Conservation (phyloP, 305 asterid genomes). For the Ilex paraguariensis region DNA sequence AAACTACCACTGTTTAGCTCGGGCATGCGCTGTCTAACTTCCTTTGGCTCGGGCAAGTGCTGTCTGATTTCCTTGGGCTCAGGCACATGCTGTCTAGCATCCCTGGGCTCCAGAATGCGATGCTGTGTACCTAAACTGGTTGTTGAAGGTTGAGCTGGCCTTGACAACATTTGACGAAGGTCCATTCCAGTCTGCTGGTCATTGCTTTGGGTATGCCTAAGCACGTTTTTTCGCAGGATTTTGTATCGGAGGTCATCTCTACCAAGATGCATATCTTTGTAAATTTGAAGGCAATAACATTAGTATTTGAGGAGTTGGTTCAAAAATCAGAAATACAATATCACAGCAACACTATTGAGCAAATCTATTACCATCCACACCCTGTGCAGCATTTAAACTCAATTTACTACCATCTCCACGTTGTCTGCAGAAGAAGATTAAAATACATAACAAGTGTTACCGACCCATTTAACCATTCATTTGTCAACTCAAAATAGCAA, state of each 20-base stretch:
- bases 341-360: conserved; percentile 10
- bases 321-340: conserved; percentile 14
- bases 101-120: conserved; percentile 35
- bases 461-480: too few species aligned
- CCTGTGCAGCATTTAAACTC: conserved; percentile 24
- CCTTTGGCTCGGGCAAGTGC: conserved; percentile 29
- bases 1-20: conserved; percentile 34
- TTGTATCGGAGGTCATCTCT: conserved; percentile 81
- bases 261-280: conserved; percentile 49
- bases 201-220: conserved; percentile 38
- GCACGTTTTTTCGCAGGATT: conserved; percentile 46
- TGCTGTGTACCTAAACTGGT: conserved; percentile 29
- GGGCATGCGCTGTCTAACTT: conserved; percentile 34
- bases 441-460: neutral
- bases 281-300: conserved; percentile 20
- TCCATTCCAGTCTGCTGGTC: conserved; percentile 50
- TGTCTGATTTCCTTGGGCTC: conserved; percentile 28
- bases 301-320: conserved; percentile 11
- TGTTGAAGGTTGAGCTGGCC: conserved; percentile 77
- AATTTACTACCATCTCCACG: conserved; percentile 40
- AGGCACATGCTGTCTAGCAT: conserved; percentile 23
- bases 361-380: conserved; percentile 46
- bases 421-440: conserved; percentile 45
- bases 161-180: conserved; percentile 72
- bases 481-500: too few species aligned